Evolutionary conservation across 768 basidiomycete species (phyloP).

Genomic region (Boletellus emodensis): DNA sequence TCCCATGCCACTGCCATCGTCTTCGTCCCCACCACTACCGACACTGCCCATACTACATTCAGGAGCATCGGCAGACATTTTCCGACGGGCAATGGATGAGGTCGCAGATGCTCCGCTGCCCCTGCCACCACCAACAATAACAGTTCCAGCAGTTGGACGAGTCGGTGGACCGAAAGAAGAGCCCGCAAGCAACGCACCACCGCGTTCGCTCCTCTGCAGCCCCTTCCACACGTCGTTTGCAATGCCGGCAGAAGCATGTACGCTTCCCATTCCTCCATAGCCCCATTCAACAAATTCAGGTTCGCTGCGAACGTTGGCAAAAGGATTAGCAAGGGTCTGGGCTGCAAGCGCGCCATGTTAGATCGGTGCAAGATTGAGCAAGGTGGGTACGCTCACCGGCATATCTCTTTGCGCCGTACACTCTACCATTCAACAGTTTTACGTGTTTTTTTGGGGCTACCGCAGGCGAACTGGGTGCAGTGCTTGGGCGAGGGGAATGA

Average conservation of each 20-base stretch:
- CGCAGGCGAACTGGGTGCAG: slow-evolving; percentile 4
- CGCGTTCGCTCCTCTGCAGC: slow-evolving; percentile 24
- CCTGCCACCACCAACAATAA: slow-evolving; percentile 15
- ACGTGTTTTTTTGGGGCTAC: slow-evolving; percentile 33
- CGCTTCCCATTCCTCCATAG: slow-evolving; percentile 78
- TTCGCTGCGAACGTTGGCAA: slow-evolving; percentile 58
- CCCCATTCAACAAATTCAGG: slow-evolving; percentile 94
- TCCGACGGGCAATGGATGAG: slow-evolving; percentile 11
- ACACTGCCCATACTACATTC: slow-evolving; percentile 30
- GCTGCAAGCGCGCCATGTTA: slow-evolving; percentile 3
- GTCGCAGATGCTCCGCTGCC: slow-evolving; percentile 12
- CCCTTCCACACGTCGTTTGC: slow-evolving; percentile 29
- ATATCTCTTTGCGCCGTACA: slow-evolving; percentile 58
- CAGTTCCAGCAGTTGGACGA: slow-evolving; percentile 27
- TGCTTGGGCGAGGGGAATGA: slow-evolving; percentile 2
- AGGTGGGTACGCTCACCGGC: slow-evolving; percentile 14
- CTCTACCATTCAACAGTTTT: slow-evolving; percentile 80
- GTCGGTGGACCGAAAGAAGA: slow-evolving; percentile 10
- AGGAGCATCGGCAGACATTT: slow-evolving; percentile 14
- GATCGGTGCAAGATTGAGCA: background rate
- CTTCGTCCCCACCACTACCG: slow-evolving; percentile 42
- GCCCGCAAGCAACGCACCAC: slow-evolving; percentile 20
- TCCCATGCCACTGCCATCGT: slow-evolving; percentile 84
- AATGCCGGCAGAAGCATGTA: slow-evolving; percentile 25
- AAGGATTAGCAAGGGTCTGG: slow-evolving; percentile 48